Evolutionary conservation across 495 filamentous ascomycete species (phyloP).

Genomic region (Podospora pseudocomata): DNA sequence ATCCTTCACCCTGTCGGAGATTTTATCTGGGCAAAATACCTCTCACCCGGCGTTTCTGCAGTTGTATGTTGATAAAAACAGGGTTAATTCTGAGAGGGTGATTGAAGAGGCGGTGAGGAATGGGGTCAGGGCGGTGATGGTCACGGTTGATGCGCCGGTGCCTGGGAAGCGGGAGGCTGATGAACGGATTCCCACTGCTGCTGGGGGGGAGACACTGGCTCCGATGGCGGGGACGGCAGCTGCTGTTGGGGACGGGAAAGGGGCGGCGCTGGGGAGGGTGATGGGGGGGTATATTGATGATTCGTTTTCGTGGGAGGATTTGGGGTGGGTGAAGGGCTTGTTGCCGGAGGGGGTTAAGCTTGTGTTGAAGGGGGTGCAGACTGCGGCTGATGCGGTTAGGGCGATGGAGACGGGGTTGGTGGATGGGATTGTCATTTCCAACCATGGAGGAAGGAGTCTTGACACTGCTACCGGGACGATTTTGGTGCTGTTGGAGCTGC

Average conservation of each 20-base stretch:
- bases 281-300: constrained; percentile 73
- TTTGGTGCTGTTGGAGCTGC: constrained; percentile 61
- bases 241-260: constrained; percentile 59
- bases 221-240: constrained; percentile 27
- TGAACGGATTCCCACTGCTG: constrained; percentile 45
- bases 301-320: constrained; percentile 70
- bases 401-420: constrained; percentile 51
- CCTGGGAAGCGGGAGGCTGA: constrained; percentile 62
- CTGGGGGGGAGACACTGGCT: background rate
- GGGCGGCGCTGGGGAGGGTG: constrained; percentile 64
- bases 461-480: constrained; percentile 63
- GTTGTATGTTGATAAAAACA: constrained; percentile 74
- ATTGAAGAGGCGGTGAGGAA: constrained; percentile 55
- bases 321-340: constrained; percentile 46
- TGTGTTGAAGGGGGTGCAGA: constrained; percentile 64
- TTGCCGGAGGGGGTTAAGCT: constrained; percentile 46
- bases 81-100: constrained; percentile 62
- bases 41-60: constrained; percentile 64
- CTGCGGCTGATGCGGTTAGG: constrained; percentile 54
- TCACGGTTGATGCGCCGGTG: constrained; percentile 66
- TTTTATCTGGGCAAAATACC: constrained; percentile 43
- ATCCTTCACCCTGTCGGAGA: constrained; percentile 61
- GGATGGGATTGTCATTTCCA: constrained; percentile 59
- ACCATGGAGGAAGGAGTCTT: constrained; percentile 67
- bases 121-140: constrained; percentile 57